Evolutionary conservation across 371 early-diverging fungal species (phyloP).

Genomic region (Nematocida ausubeli): DNA sequence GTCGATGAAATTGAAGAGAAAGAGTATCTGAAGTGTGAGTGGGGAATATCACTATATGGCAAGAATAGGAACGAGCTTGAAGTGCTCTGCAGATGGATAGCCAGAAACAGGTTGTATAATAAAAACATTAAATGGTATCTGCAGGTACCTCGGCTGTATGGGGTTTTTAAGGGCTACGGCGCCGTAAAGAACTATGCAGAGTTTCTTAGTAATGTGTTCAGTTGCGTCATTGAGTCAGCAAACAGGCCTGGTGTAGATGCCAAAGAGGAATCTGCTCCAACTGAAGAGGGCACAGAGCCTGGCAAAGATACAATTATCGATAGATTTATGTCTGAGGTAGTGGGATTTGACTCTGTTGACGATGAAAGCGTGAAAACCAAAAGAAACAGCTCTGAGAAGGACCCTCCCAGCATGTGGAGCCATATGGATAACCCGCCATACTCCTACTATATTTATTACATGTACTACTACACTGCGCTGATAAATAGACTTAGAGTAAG

Average conservation of each 20-base stretch:
- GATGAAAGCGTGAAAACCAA: conserved; percentile 87
- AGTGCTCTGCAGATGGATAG: conserved; percentile 75
- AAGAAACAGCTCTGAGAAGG: conserved; percentile 76
- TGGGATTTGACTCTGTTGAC: conserved; percentile 91
- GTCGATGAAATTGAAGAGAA: conserved; percentile 82
- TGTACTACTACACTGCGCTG: conserved; percentile 79
- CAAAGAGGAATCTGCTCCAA: not conserved
- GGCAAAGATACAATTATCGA: conserved; percentile 77
- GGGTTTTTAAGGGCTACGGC: conserved; percentile 75
- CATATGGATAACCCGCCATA: conserved; percentile 81
- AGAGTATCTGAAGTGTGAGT: conserved; percentile 66
- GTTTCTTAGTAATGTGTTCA: conserved; percentile 73
- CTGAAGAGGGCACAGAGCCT: conserved; percentile 71
- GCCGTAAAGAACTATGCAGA: conserved; percentile 75
- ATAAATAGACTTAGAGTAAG: conserved; percentile 80
- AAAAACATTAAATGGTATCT: conserved; percentile 88
- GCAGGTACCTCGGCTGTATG: conserved; percentile 87
- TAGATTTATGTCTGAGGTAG: conserved; percentile 82
- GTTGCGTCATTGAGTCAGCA: conserved; percentile 70
- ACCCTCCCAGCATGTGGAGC: conserved; percentile 78
- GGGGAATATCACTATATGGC: conserved; percentile 68
- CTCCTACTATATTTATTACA: conserved; percentile 88
- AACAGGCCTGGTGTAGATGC: not conserved
- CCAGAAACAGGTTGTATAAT: conserved; percentile 81
- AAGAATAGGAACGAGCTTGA: conserved; percentile 79